A percentile compares a stretch with the other conserved stretches of the same genome.
phyloP scores from a whole-genome alignment of 352 stramenopile species.

The Phytophthora citrophthora region DNA sequence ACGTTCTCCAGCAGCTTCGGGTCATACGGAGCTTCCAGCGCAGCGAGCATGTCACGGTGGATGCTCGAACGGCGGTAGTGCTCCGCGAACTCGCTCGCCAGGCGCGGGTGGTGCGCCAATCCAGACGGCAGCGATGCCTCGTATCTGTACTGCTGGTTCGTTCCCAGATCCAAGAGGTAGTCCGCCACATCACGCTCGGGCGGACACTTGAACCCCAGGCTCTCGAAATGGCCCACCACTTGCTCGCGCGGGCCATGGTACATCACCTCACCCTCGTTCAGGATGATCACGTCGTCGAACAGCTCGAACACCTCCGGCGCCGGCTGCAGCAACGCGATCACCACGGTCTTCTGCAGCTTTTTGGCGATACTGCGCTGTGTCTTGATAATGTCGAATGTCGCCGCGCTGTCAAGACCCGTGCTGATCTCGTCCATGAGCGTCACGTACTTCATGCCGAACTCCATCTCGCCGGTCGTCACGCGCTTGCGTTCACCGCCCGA shows the following conservation, averaged over 20 bases:
- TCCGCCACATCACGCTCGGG: conserved; percentile 45
- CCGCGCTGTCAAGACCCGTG: conserved; percentile 65
- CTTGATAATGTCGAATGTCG: conserved; percentile 62
- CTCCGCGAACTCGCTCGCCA: conserved; percentile 42
- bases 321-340: conserved; percentile 87
- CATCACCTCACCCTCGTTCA: conserved; percentile 52
- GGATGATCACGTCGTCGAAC: conserved; percentile 58
- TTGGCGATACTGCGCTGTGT: conserved; percentile 53
- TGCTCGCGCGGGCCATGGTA: conserved; percentile 53
- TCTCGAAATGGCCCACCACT: conserved; percentile 51
- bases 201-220: conserved; percentile 39
- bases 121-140: conserved; percentile 16
- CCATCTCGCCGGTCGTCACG: conserved; percentile 87
- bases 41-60: conserved; percentile 27
- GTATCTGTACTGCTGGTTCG: conserved; percentile 50
- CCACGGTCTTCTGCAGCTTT: conserved; percentile 52
- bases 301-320: conserved; percentile 58
- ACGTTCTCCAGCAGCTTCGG: conserved; percentile 37
- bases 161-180: conserved; percentile 54
- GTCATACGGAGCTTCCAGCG: conserved; percentile 32
- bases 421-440: conserved; percentile 86
- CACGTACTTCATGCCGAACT: conserved; percentile 77
- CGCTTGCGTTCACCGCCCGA: conserved; percentile 77
- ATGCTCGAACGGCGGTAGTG: conserved; percentile 40
- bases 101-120: conserved; percentile 29